Evolutionary conservation across 202 grass and related monocot species (phyloP).

Genomic region (Bolboschoenoplectus hybrid): DNA sequence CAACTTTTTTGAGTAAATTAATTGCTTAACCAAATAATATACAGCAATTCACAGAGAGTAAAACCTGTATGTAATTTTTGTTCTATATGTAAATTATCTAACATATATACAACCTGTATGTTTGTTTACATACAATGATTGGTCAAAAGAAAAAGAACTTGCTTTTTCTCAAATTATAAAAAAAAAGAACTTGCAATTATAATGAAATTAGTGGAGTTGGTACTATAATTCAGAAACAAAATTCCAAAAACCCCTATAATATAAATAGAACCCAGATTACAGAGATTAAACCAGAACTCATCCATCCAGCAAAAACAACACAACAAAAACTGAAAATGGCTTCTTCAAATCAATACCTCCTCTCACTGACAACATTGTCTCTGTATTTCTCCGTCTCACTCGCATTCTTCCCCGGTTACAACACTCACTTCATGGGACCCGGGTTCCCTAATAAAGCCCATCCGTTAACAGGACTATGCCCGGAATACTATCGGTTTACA

Average conservation of each 20-base stretch:
- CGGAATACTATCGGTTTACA: slow-evolving; percentile 63
- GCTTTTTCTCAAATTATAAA: no score
- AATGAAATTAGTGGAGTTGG: slow-evolving; percentile 49
- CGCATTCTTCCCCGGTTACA: slow-evolving; percentile 48
- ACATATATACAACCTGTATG: not conserved
- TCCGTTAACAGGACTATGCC: slow-evolving; percentile 50
- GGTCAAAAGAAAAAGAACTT: not conserved
- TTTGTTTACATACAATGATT: slow-evolving; percentile 2
- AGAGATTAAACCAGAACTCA: not conserved
- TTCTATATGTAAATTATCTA: not conserved
- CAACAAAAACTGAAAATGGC: slow-evolving; percentile 45
- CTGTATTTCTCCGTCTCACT: slow-evolving; percentile 51
- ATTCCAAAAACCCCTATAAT: slow-evolving; percentile 31
- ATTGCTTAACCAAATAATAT: not conserved
- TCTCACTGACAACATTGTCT: slow-evolving; percentile 40
- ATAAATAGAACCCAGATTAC: slow-evolving; percentile 50
- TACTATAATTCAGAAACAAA: slow-evolving; percentile 44
- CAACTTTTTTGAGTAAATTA: not conserved
- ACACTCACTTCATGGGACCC: slow-evolving; percentile 38
- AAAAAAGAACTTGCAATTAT: not conserved
- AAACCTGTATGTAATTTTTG: not conserved
- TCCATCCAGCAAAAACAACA: slow-evolving; percentile 29
- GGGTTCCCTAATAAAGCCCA: slow-evolving; percentile 40
- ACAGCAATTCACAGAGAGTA: not conserved
- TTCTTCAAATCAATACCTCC: slow-evolving; percentile 51